Percentiles rank a stretch among this genome's conserved stretches.
Conservation (phyloP, 139 green algal species). For the Chlorella sp. region DNA sequence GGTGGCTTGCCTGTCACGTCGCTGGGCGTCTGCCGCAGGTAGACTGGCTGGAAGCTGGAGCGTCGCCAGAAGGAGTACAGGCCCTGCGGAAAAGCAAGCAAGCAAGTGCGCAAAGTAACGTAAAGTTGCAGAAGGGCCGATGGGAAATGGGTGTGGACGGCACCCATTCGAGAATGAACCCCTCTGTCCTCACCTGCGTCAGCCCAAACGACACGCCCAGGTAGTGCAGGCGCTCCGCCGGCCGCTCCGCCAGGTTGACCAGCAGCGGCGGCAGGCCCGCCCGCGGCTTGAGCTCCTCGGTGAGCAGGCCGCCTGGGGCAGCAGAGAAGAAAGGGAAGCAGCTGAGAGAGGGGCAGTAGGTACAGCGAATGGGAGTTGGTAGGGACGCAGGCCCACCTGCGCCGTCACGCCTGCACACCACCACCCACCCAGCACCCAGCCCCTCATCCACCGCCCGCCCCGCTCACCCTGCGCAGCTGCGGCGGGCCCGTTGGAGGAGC, state of each 20-base stretch:
- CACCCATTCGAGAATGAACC: too few species aligned
- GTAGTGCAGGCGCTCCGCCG: slow-evolving; percentile 92
- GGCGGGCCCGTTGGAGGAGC: slow-evolving; percentile 20
- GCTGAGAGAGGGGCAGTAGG: background rate
- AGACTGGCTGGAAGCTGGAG: slow-evolving; percentile 83
- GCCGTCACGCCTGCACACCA: background rate
- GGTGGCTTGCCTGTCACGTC: slow-evolving; percentile 70
- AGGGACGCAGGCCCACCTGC: background rate
- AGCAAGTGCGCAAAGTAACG: too few species aligned
- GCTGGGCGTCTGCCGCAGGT: slow-evolving; percentile 90
- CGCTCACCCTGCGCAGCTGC: slow-evolving; percentile 1
- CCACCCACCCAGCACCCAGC: background rate
- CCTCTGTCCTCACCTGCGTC: slow-evolving; percentile 61
- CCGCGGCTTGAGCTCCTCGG: slow-evolving; percentile 81
- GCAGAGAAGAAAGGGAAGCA: background rate
- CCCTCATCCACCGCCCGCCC: background rate
- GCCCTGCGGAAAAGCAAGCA: too few species aligned
- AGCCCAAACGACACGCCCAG: slow-evolving; percentile 93
- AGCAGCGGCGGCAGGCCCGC: slow-evolving; percentile 90
- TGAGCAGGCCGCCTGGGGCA: slow-evolving; percentile 57
- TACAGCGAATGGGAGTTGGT: background rate
- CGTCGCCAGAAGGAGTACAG: slow-evolving; percentile 96
- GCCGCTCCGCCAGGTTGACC: slow-evolving; percentile 75
- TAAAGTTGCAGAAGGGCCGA: too few species aligned
- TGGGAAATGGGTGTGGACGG: too few species aligned